Base-by-base conservation (phyloP, 176 grass and related monocot genomes). In the Echinochloa phyllopogon region DNA sequence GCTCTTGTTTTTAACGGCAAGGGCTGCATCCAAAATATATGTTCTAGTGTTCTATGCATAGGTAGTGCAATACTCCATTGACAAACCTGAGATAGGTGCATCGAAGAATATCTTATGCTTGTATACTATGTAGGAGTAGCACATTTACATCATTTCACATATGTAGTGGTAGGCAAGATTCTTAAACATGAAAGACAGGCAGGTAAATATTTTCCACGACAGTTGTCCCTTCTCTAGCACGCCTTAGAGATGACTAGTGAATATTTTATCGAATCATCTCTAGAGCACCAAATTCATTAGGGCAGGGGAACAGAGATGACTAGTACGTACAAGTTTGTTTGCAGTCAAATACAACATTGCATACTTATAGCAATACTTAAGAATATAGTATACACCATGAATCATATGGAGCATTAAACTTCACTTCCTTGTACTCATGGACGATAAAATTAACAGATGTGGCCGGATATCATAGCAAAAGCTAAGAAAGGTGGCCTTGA, bases 401-500 rank as follows among this genome's bases (percentile, higher is more conserved):
- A 59, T 40, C 21, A 81, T 24, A 55, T 17, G 33, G 41, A 42
- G 33, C 47, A 69, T 42, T 17, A 51, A 52, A 37, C 9, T 25
- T 49, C 11, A 61, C 51, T 39, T 69, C 12, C 25, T 69, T 63
- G 36, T 55, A 23, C 10, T 15, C 10, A 57, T 27, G 37, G 43
- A 17, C 11, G 38, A 78, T n/a, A 82, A 51, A 72, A 51, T 75
- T 69, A 20, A 58, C 84, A 93, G 94, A 93, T 91, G 86, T 96
- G 94, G 91, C 91, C 91, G 18, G 52, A 51, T 10, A 81, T 96
- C 27, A 84, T 96, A 62, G 40, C 82, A 6, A 89, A 69, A 87
- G 94, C 94, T 39, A 96, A 83, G 80, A 37, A 89, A 89, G 91
- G 94, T 47, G 94, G 94, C 33, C 76, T 96, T 1, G 91, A 96